Evolutionary conservation across 1,139 yeast genomes (phyloP).

Genomic region (Suhomyces yuchorum): DNA sequence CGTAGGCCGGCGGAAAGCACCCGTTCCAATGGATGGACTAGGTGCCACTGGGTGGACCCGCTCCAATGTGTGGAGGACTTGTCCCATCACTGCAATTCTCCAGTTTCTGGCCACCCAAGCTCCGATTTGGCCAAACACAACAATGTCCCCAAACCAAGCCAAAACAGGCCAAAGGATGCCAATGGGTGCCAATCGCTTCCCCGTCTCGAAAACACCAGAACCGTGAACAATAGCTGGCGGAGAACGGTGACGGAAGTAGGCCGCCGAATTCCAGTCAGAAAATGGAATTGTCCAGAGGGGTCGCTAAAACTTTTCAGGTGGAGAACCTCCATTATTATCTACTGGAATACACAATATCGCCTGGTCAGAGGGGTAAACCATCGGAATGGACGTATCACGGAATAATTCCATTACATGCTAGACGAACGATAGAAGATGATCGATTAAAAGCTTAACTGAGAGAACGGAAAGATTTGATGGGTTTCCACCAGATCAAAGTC

Average conservation of each 20-base stretch:
- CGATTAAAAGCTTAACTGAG: background rate
- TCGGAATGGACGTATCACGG: background rate
- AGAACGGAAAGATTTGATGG: background rate
- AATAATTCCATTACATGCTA: too few species aligned
- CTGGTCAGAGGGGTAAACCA: background rate
- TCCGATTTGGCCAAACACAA: background rate
- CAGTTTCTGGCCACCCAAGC: too few species aligned
- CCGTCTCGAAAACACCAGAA: background rate
- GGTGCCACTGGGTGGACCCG: too few species aligned
- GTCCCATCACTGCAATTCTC: background rate
- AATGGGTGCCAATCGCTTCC: background rate
- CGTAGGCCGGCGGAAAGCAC: too few species aligned
- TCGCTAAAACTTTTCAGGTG: background rate
- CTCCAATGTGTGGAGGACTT: too few species aligned
- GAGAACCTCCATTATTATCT: background rate
- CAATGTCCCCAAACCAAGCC: too few species aligned
- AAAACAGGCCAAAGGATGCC: too few species aligned
- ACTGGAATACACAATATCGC: background rate
- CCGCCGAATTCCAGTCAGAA: background rate
- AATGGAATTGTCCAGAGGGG: background rate
- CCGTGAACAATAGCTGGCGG: background rate
- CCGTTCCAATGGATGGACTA: too few species aligned
- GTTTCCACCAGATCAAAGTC: background rate
- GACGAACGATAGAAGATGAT: background rate
- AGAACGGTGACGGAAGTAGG: background rate